Conservation (phyloP, 2,329 filamentous ascomycete species). For the Plenodomus tracheiphilus region DNA sequence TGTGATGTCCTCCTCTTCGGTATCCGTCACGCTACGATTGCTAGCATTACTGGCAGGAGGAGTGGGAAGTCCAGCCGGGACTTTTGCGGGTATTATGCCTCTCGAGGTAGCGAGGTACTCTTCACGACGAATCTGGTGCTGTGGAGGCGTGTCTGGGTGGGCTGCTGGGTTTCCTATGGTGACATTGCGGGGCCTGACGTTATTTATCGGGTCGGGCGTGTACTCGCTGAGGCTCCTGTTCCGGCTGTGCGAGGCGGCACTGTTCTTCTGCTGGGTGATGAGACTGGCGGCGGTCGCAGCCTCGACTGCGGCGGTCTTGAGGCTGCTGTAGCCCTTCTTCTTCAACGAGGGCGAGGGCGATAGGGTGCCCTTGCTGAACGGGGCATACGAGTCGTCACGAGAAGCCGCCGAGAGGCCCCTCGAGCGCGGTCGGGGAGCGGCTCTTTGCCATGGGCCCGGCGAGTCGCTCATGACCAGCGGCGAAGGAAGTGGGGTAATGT, state of each 20-base stretch:
- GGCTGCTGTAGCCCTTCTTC: conserved; percentile 53
- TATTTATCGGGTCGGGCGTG: conserved; percentile 69
- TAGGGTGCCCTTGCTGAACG: conserved; percentile 36
- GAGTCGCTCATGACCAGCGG: conserved; percentile 50
- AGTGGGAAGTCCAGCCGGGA: conserved; percentile 60
- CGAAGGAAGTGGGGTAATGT: conserved; percentile 58
- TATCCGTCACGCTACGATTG: conserved; percentile 60
- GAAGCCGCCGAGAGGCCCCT: conserved; percentile 36
- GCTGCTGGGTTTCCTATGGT: conserved; percentile 59
- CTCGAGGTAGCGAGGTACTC: conserved; percentile 77
- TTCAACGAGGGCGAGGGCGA: conserved; percentile 47
- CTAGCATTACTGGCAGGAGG: conserved; percentile 74
- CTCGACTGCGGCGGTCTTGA: conserved; percentile 49
- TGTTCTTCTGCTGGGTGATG: conserved; percentile 26
- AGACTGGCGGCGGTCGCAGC: conserved; percentile 34
- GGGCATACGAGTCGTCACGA: conserved; percentile 38
- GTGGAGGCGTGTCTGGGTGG: conserved; percentile 54
- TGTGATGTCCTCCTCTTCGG: conserved; percentile 54
- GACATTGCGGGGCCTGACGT: conserved; percentile 69
- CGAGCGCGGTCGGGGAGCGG: conserved; percentile 39
- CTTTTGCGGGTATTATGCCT: conserved; percentile 67
- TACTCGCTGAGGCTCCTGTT: conserved; percentile 92
- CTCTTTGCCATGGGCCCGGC: conserved; percentile 48
- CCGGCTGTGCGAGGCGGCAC: conserved; percentile 58
- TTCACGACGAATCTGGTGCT: conserved; percentile 70